Conservation (phyloP, 1,284 basidiomycete genomes). For the Austroboletus sp. region DNA sequence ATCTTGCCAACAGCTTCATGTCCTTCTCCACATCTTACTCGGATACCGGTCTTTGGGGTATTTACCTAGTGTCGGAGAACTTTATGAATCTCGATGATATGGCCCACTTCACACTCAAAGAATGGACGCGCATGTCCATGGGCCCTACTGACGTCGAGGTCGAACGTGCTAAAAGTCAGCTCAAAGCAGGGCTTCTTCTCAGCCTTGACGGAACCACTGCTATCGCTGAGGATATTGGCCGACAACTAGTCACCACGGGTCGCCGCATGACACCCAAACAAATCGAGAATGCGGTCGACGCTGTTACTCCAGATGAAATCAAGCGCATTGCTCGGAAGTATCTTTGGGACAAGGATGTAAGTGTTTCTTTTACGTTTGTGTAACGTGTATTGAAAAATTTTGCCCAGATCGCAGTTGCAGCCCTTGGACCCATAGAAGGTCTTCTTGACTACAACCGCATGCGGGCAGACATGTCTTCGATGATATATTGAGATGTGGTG, state of each 20-base stretch:
- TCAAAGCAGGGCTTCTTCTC: conserved; percentile 90
- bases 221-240: conserved; percentile 95
- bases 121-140: conserved; percentile 96
- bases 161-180: conserved; percentile 94
- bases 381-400: conserved; percentile 12
- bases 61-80: conserved; percentile 96
- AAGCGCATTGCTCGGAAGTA: conserved; percentile 93
- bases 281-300: conserved; percentile 89
- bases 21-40: conserved; percentile 99
- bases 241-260: conserved; percentile 93
- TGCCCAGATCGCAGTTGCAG: conserved; percentile 68
- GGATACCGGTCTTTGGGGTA: conserved; percentile 98
- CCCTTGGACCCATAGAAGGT: conserved; percentile 82
- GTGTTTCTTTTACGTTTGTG: conserved; percentile 31
- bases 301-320: conserved; percentile 85
- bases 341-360: conserved; percentile 90
- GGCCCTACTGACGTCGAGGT: conserved; percentile 82
- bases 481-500: conserved; percentile 50
- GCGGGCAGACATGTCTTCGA: conserved; percentile 72
- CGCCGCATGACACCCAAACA: conserved; percentile 86
- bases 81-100: conserved; percentile 89
- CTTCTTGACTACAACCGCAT: conserved; percentile 80
- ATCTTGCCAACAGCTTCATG: conserved; percentile 99
- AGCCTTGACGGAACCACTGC: conserved; percentile 92
- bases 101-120: conserved; percentile 88